These are phyloP conservation scores for Candida railenensis DNA, from an alignment of 805 yeast species.

Conservation along the genomic window DNA sequence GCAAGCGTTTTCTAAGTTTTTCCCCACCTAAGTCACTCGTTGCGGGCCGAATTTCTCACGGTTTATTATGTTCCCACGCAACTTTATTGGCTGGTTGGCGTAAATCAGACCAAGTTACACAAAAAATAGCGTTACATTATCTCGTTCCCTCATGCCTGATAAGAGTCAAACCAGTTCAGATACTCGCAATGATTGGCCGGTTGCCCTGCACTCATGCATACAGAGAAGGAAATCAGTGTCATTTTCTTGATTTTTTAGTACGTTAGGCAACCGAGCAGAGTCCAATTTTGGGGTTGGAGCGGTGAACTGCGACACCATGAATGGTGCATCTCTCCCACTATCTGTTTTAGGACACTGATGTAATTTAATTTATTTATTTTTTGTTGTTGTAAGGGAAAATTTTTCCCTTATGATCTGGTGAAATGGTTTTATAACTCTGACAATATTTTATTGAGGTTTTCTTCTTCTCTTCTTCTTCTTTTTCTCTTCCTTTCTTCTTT, in stretches of 20 bases:
- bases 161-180: neutral
- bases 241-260: too few relatives aligned
- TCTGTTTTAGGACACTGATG: neutral
- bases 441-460: too few relatives aligned
- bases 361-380: too few relatives aligned
- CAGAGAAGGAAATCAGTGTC: too few relatives aligned
- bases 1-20: neutral
- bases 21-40: neutral
- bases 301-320: neutral
- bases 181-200: neutral
- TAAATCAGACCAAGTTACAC: neutral
- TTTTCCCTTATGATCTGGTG: neutral
- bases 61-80: neutral
- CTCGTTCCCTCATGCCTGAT: neutral
- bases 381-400: neutral
- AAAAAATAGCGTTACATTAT: neutral
- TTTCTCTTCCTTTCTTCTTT: neutral
- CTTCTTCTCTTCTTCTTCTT: neutral
- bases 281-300: neutral
- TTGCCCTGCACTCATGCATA: neutral
- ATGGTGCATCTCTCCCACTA: neutral
- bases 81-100: neutral
- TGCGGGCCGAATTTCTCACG: neutral
- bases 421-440: neutral
- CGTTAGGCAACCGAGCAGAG: neutral